Base-by-base conservation (phyloP, 352 stramenopile genomes). In the Phytophthora pisi region DNA sequence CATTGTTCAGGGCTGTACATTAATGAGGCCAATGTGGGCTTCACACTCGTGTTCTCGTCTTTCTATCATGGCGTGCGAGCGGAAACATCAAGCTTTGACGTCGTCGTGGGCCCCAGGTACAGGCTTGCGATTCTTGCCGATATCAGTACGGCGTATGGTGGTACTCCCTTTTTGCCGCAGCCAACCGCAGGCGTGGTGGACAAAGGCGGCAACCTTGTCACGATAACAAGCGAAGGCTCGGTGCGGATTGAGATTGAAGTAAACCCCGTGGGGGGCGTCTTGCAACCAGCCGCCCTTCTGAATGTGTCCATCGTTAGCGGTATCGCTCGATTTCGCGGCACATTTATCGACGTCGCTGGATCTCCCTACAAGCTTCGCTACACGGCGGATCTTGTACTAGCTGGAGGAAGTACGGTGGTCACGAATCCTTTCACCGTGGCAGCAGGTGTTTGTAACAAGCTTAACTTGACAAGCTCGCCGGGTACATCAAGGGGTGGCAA, bases 361-460 rank as follows among this genome's bases (percentile, higher is more conserved):
- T 93, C 85, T 5, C 87, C 87, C 6, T 96, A 96, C 70, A 83
- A 73, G 16, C 59, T 96, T 31, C 76, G 74, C 0, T 95, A 95
- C 28, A 91, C 66, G 4, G 89, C 82, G 4, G 81, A 91, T 58
- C 54, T 92, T 36, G 64, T 64, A 20, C 67, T 95, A 0, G 43
- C 50, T 1, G 88, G 86, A 5, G 84, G 85, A 1, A 83, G 61
- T 8, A 73, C 57, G 13, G 66, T 92, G 23, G 81, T 88, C 24
- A 96, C 86, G 31, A 91, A 92, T 36, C 79, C 84, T 16, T 95
- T 96, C 52, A 93, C 86, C 0, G 87, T 96, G 7, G 80, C 83
- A 0, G 74, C 70, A 13, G 82, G 87, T 46, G 74, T 72, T 1
- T 90, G 82, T 46, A 84, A 73, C 36, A 77, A 52, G 1, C 59